These are phyloP conservation scores for Aspergillus egyptiacus DNA, from an alignment of 495 filamentous ascomycete species.

Conservation along the genomic window DNA sequence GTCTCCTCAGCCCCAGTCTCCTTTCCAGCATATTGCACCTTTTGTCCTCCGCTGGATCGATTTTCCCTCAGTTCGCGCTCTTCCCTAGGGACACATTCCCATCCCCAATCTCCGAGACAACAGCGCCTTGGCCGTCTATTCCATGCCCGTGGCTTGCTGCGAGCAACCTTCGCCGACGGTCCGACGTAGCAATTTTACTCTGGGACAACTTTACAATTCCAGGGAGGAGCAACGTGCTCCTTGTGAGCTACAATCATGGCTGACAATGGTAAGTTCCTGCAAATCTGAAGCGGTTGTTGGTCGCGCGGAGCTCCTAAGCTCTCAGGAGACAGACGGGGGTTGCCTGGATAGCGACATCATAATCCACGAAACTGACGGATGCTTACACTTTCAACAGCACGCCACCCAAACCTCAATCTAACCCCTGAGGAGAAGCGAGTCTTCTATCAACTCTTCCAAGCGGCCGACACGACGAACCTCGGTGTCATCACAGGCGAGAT, in stretches of 20 bases:
- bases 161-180: slow-evolving; percentile 21
- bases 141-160: slow-evolving; percentile 31
- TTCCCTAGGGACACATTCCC: neutral
- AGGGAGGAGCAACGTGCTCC: slow-evolving; percentile 32
- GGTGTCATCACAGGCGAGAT: slow-evolving; percentile 95
- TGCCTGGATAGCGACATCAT: slow-evolving; percentile 12
- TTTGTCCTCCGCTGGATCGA: slow-evolving; percentile 9
- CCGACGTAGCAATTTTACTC: slow-evolving; percentile 8
- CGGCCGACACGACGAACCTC: slow-evolving; percentile 80
- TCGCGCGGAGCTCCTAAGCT: slow-evolving; percentile 7
- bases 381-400: slow-evolving; percentile 22
- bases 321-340: slow-evolving; percentile 25
- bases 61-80: slow-evolving; percentile 2
- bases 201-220: slow-evolving; percentile 2
- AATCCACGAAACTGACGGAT: slow-evolving; percentile 27
- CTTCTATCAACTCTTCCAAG: slow-evolving; percentile 84
- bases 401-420: slow-evolving; percentile 72
- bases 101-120: slow-evolving; percentile 10
- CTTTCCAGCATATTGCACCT: neutral
- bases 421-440: slow-evolving; percentile 87
- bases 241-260: slow-evolving; percentile 34
- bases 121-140: slow-evolving; percentile 29
- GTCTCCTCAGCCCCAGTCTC: neutral
- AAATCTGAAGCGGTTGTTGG: neutral
- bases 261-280: slow-evolving; percentile 31